These are phyloP conservation scores for Arthroderma sp. DNA, from an alignment of 2,329 filamentous ascomycete species.

Conservation along the genomic window DNA sequence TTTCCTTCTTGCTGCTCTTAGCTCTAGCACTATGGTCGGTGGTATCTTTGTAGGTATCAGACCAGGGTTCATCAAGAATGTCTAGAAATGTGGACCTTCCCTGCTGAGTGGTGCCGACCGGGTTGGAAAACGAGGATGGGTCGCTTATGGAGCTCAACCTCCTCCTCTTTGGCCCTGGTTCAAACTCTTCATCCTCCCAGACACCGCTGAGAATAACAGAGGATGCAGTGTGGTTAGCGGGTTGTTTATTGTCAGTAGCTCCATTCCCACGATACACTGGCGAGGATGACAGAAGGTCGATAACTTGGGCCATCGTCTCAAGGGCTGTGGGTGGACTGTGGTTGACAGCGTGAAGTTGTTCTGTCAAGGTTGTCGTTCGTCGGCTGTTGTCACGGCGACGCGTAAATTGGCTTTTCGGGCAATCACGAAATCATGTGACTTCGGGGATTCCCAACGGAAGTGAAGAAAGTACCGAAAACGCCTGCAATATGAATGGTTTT, in stretches of 20 bases:
- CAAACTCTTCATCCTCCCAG: slow-evolving; percentile 6
- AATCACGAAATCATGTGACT: too few species aligned
- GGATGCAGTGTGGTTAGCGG: neutral
- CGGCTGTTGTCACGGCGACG: too few species aligned
- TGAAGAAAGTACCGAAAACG: too few species aligned
- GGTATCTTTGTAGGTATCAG: neutral
- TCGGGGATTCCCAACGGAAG: too few species aligned
- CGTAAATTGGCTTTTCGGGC: too few species aligned
- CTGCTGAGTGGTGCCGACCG: neutral
- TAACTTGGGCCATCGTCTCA: slow-evolving; percentile 25
- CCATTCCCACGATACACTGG: neutral
- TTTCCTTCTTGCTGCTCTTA: neutral
- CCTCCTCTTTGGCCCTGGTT: slow-evolving; percentile 15
- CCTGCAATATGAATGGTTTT: too few species aligned
- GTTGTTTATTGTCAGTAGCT: neutral
- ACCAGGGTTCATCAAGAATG: neutral
- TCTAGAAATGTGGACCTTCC: neutral
- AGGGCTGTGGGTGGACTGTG: too few species aligned
- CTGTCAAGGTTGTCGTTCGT: too few species aligned
- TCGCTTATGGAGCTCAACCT: slow-evolving; percentile 17
- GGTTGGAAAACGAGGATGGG: slow-evolving; percentile 8
- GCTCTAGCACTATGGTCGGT: neutral
- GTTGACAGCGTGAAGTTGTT: too few species aligned
- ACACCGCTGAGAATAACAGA: neutral
- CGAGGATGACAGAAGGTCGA: slow-evolving; percentile 24